These are phyloP conservation scores for Aotearoamyces nothofagi DNA, from an alignment of 2,329 filamentous ascomycete species.

Conservation along the genomic window DNA sequence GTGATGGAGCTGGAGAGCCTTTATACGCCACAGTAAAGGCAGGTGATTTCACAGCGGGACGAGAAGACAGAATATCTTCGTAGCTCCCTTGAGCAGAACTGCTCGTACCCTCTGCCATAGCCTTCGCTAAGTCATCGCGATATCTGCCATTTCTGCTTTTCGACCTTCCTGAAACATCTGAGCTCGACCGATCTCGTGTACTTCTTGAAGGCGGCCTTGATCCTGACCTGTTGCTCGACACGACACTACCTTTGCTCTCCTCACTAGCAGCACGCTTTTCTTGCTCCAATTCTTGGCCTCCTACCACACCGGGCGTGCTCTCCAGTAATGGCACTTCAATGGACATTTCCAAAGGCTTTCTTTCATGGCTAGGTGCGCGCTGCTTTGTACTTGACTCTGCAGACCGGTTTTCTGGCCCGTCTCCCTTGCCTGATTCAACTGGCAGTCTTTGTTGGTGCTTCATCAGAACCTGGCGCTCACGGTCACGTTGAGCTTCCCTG, in stretches of 20 bases:
- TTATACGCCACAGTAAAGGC: constrained; percentile 8
- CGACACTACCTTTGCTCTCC: constrained; percentile 8
- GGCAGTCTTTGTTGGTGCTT: constrained; percentile 10
- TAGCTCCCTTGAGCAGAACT: constrained; percentile 10
- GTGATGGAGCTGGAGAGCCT: constrained; percentile 9
- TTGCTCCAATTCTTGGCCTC: constrained; percentile 11
- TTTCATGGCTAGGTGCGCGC: background rate
- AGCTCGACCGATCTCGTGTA: constrained; percentile 17
- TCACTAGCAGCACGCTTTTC: constrained; percentile 4
- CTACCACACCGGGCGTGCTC: constrained; percentile 14
- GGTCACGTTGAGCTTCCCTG: constrained; percentile 17
- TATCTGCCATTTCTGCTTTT: constrained; percentile 17
- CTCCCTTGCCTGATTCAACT: constrained; percentile 5
- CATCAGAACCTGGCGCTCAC: constrained; percentile 14
- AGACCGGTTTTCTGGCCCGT: background rate
- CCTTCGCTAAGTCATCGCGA: constrained; percentile 15
- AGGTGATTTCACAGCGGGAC: constrained; percentile 12
- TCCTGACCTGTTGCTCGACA: constrained; percentile 9
- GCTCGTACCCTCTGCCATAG: constrained; percentile 12
- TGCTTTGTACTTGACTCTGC: too few relatives aligned
- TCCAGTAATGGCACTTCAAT: too few relatives aligned
- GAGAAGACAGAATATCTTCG: constrained; percentile 11
- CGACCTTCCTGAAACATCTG: constrained; percentile 15
- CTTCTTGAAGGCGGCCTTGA: constrained; percentile 13
- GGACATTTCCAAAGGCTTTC: too few relatives aligned